phyloP scores from a whole-genome alignment of 371 early-diverging fungal species.

The Mucor plumbeus region DNA sequence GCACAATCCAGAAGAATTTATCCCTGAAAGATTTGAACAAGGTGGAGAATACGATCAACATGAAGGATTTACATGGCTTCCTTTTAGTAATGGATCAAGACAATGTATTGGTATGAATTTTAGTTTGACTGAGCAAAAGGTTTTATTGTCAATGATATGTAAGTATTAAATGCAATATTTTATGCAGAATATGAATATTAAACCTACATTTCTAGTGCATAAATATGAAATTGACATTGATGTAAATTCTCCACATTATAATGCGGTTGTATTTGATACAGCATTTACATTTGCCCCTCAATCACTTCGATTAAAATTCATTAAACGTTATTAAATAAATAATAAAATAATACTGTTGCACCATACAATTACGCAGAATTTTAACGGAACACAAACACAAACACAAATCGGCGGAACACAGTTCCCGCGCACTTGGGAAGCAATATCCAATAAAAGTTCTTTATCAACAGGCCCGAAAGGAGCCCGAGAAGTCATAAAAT shows the following conservation, averaged over 20 bases:
- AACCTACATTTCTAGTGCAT: neutral
- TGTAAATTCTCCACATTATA: neutral
- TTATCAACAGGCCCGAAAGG: neutral
- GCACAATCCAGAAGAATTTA: slow-evolving; percentile 45
- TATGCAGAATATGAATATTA: neutral
- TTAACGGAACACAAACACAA: neutral
- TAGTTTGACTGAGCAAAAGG: slow-evolving; percentile 59
- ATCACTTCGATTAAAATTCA: slow-evolving; percentile 6
- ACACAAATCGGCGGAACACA: neutral
- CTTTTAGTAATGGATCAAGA: slow-evolving; percentile 58
- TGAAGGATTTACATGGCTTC: slow-evolving; percentile 47
- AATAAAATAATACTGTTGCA: neutral
- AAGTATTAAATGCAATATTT: slow-evolving; percentile 18
- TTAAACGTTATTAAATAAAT: slow-evolving; percentile 2
- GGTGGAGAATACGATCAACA: slow-evolving; percentile 36
- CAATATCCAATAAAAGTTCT: neutral
- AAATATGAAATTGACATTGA: slow-evolving; percentile 14
- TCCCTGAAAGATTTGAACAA: slow-evolving; percentile 57
- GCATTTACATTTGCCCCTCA: neutral
- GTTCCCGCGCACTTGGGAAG: slow-evolving; percentile 6
- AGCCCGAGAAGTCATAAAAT: neutral
- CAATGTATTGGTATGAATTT: slow-evolving; percentile 68
- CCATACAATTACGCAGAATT: neutral
- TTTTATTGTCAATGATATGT: slow-evolving; percentile 55
- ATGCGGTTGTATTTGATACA: slow-evolving; percentile 3